phyloP scores from a whole-genome alignment of 2,329 filamentous ascomycete genomes.

The Penicillium polonicum region DNA sequence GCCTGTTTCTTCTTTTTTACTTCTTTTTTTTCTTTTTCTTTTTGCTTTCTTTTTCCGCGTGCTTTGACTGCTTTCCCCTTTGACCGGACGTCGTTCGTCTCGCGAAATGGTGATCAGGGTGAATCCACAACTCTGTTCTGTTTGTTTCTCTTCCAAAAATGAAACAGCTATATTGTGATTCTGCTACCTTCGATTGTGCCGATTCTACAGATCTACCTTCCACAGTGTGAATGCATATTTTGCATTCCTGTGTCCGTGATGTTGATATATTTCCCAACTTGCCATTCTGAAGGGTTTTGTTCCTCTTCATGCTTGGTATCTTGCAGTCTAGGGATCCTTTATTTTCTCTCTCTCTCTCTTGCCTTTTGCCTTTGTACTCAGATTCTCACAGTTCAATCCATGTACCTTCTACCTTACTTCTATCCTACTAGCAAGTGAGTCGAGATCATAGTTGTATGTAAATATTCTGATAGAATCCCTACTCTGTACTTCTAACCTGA shows the following conservation, averaged over 20 bases:
- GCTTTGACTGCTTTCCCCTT: constrained; percentile 11
- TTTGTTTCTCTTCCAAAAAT: background rate
- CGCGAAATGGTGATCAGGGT: constrained; percentile 11
- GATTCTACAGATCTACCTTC: constrained; percentile 6
- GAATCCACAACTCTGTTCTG: background rate
- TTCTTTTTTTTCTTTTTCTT: constrained; percentile 16
- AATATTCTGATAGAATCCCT: background rate
- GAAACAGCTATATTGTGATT: constrained; percentile 3
- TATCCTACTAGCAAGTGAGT: background rate
- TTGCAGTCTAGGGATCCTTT: constrained; percentile 17
- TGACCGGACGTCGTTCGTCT: constrained; percentile 11
- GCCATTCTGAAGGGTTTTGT: constrained; percentile 7
- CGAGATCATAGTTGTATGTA: background rate
- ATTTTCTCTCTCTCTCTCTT: background rate
- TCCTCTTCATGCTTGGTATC: constrained; percentile 18
- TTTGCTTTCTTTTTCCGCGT: constrained; percentile 14
- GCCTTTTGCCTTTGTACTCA: constrained; percentile 18
- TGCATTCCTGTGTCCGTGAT: constrained; percentile 5
- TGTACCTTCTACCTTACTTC: constrained; percentile 21
- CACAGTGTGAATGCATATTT: background rate
- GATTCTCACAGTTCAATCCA: constrained; percentile 24
- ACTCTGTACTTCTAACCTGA: background rate
- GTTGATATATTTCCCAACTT: constrained; percentile 8
- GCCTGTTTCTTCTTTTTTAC: constrained; percentile 16
- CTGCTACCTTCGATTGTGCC: background rate